Percentiles rank a stretch among this genome's conserved stretches.
phyloP scores from a whole-genome alignment of 345 rosid species.

The Eucalyptus sp. region DNA sequence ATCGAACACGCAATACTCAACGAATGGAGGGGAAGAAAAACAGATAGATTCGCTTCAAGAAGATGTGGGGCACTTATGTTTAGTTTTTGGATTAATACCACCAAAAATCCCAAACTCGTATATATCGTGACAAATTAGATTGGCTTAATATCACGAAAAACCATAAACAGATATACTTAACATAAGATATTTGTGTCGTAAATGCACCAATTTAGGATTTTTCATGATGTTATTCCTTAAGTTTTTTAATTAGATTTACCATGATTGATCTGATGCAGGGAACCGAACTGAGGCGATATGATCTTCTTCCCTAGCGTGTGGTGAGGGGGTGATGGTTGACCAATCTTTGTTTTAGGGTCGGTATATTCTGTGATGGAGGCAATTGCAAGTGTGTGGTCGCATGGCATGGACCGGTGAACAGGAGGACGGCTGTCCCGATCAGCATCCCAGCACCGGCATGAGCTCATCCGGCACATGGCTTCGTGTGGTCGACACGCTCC shows the following conservation, averaged over 20 bases:
- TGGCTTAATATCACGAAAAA: no score
- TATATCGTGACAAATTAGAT: no score
- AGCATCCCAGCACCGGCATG: not conserved
- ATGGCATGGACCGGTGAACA: not conserved
- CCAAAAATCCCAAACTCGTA: no score
- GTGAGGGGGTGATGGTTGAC: not conserved
- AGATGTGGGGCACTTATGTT: not conserved
- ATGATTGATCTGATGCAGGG: not conserved
- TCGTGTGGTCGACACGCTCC: not conserved
- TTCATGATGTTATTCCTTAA: no score
- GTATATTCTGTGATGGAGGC: not conserved
- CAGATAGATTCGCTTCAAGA: fast-evolving
- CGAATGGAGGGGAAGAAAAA: not conserved
- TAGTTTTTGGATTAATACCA: not conserved
- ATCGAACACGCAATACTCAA: not conserved
- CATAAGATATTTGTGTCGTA: fast-evolving
- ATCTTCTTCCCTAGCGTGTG: not conserved
- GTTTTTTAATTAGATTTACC: not conserved
- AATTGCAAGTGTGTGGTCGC: not conserved
- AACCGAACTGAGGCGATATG: not conserved
- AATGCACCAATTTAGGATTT: fast-evolving
- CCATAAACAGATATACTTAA: fast-evolving
- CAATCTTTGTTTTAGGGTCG: not conserved
- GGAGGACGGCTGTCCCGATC: not conserved
- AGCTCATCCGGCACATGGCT: not conserved